Evolutionary conservation across 1,139 yeast species (phyloP).

Genomic region (Zygosaccharomyces sapae): DNA sequence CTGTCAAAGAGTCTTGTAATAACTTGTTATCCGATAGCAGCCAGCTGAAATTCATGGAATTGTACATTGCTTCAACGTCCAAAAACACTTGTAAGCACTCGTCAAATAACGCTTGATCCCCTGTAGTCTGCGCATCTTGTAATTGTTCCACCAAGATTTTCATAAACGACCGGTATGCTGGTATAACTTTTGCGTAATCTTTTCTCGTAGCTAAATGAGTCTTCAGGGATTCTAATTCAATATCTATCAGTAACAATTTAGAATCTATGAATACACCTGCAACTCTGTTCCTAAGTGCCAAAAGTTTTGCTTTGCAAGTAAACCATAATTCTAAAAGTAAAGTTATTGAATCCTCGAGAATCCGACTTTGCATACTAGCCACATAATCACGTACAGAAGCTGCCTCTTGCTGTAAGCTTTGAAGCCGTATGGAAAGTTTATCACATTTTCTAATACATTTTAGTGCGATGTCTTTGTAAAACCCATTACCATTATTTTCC

Average conservation of each 20-base stretch:
- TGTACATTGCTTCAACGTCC: conserved; percentile 40
- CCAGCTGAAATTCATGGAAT: conserved; percentile 37
- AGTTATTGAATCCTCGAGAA: conserved; percentile 24
- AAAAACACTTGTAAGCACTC: conserved; percentile 36
- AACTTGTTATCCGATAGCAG: conserved; percentile 28
- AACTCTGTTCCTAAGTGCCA: conserved; percentile 20
- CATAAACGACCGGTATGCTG: conserved; percentile 31
- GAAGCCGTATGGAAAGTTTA: conserved; percentile 25
- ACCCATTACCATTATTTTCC: conserved; percentile 7
- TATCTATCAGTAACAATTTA: conserved; percentile 28
- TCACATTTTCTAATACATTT: conserved; percentile 29
- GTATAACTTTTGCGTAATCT: conserved; percentile 19
- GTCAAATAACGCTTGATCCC: conserved; percentile 34
- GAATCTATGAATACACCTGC: conserved; percentile 27
- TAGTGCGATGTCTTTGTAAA: conserved; percentile 26
- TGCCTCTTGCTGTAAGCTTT: conserved; percentile 17
- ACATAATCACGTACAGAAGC: conserved; percentile 19
- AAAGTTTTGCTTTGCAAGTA: conserved; percentile 21
- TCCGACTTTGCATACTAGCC: conserved; percentile 9
- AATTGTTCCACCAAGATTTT: conserved; percentile 36
- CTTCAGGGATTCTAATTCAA: conserved; percentile 22
- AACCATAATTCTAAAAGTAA: conserved; percentile 30
- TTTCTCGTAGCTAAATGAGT: conserved; percentile 11
- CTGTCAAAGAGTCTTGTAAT: conserved; percentile 22
- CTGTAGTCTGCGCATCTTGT: conserved; percentile 31